Evolutionary conservation across 2,329 filamentous ascomycete species (phyloP).

Genomic region (Hypoxylon sp.): DNA sequence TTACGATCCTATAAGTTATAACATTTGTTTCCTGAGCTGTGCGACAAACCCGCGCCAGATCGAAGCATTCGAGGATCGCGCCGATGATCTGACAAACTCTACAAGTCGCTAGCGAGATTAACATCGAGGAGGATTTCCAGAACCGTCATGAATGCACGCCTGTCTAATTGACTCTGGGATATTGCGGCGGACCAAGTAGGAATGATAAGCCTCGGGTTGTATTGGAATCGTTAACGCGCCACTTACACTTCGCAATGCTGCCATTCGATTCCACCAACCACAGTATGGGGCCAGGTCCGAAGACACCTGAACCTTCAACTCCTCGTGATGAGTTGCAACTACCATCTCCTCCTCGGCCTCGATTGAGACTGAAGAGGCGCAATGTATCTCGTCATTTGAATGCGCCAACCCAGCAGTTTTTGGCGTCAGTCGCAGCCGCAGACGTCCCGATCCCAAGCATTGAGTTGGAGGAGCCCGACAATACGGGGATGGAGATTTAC

Average conservation of each 20-base stretch:
- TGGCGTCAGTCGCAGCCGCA: conserved; percentile 76
- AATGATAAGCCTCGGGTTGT: conserved; percentile 19
- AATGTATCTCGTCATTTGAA: conserved; percentile 66
- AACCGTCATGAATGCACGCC: conserved; percentile 36
- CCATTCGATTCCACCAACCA: conserved; percentile 61
- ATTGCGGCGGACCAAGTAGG: conserved; percentile 37
- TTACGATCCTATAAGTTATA: conserved; percentile 25
- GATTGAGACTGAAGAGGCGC: conserved; percentile 70
- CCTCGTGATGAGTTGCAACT: conserved; percentile 57
- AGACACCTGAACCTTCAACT: conserved; percentile 67
- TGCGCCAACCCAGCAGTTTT: conserved; percentile 75
- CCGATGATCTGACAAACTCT: conserved; percentile 24
- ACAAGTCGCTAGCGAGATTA: conserved; percentile 16
- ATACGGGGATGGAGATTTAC: conserved; percentile 48
- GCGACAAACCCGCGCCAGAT: conserved; percentile 26
- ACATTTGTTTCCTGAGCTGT: conserved; percentile 12
- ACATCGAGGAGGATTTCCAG: conserved; percentile 17
- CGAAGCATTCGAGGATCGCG: conserved; percentile 18
- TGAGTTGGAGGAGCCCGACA: conserved; percentile 63
- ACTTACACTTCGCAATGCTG: conserved; percentile 57
- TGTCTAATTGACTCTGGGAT: conserved; percentile 36
- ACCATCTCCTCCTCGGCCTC: conserved; percentile 65
- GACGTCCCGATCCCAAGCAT: conserved; percentile 76
- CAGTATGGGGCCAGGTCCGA: conserved; percentile 58
- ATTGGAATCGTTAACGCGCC: conserved; percentile 33